phyloP scores from a whole-genome alignment of 768 basidiomycete genomes.

The Lenzites betulinus region DNA sequence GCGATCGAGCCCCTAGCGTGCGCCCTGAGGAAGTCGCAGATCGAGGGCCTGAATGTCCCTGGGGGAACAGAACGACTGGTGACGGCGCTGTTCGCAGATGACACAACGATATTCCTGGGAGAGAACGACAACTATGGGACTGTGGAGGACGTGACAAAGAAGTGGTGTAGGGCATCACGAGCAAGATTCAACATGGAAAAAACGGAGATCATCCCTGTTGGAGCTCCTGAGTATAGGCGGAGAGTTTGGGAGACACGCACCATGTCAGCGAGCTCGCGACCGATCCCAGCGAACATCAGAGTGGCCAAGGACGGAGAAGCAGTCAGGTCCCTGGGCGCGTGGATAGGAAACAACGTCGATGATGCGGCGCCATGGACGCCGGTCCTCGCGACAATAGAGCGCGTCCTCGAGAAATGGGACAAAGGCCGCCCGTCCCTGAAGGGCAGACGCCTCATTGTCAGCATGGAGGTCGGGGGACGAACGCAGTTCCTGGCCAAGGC shows the following conservation, averaged over 20 bases:
- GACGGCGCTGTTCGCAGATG: conserved; percentile 31
- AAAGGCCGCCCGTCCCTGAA: too few species aligned
- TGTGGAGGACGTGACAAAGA: conserved; percentile 14
- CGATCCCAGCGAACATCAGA: not conserved
- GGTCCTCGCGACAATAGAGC: not conserved
- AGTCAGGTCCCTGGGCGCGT: not conserved
- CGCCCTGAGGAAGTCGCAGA: conserved; percentile 15
- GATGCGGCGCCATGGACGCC: not conserved
- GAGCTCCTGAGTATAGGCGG: conserved; percentile 9
- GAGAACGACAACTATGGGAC: conserved; percentile 30
- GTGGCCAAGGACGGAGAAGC: not conserved
- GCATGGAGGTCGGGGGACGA: too few species aligned
- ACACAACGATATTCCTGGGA: conserved; percentile 33
- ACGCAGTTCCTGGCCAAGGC: too few species aligned
- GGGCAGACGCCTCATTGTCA: too few species aligned
- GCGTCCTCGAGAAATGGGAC: too few species aligned
- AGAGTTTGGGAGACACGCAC: not conserved
- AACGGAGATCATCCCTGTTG: conserved; percentile 41
- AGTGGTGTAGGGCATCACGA: conserved; percentile 44
- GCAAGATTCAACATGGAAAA: conserved; percentile 47
- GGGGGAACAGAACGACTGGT: conserved; percentile 14
- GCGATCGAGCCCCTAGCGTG: conserved; percentile 31
- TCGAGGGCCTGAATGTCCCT: conserved; percentile 25
- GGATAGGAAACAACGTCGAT: not conserved
- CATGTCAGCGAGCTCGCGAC: not conserved